phyloP scores from a whole-genome alignment of 495 filamentous ascomycete genomes.

The Trypethelium eluteriae region DNA sequence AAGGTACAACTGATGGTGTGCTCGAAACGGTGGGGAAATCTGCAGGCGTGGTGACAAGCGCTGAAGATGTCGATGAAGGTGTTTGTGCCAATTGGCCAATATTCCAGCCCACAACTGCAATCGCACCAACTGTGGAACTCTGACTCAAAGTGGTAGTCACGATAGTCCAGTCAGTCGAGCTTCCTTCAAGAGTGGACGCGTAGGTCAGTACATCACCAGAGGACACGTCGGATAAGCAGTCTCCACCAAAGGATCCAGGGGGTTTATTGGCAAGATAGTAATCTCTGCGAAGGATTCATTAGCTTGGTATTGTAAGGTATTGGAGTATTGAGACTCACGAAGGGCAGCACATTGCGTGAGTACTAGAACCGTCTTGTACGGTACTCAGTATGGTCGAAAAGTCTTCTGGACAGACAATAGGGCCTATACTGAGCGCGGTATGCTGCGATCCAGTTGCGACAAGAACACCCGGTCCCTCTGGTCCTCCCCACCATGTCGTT shows the following conservation, averaged over 20 bases:
- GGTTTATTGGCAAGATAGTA: not conserved
- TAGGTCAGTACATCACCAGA: not conserved
- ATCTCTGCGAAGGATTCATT: not conserved
- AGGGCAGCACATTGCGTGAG: not conserved
- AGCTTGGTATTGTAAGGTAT: not conserved
- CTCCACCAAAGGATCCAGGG: not conserved
- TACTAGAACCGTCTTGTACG: not conserved
- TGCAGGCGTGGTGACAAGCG: not conserved
- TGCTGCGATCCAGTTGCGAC: not conserved
- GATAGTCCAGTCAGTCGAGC: not conserved
- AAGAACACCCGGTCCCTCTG: not conserved
- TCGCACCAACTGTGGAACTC: not conserved
- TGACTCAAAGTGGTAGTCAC: not conserved
- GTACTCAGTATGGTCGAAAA: not conserved
- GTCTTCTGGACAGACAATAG: not conserved
- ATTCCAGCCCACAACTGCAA: slow-evolving; percentile 7
- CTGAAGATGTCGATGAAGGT: not conserved
- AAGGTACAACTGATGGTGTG: not conserved
- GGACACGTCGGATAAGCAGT: slow-evolving; percentile 1
- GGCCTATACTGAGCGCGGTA: not conserved
- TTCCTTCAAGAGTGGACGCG: not conserved
- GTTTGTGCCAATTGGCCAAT: not conserved
- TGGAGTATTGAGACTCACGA: not conserved
- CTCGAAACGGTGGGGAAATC: too few species aligned
- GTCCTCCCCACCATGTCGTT: not conserved